phyloP scores from a whole-genome alignment of 2,329 filamentous ascomycete species.

The Alternaria ventricosa region DNA sequence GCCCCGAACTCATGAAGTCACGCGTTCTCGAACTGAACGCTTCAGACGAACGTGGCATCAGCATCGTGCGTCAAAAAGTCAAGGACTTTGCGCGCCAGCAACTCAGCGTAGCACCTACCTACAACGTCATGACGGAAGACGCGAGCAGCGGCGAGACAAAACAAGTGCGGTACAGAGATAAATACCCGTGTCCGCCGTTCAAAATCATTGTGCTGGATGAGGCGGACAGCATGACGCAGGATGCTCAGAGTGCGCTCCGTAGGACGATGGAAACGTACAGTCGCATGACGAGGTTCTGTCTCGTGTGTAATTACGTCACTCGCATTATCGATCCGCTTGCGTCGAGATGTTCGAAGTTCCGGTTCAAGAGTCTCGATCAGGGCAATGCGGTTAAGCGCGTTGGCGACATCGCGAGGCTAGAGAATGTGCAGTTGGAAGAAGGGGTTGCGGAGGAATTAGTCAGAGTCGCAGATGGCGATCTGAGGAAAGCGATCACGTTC shows the following conservation, averaged over 20 bases:
- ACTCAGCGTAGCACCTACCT: constrained; percentile 77
- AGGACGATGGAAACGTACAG: constrained; percentile 98
- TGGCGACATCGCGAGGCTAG: constrained; percentile 79
- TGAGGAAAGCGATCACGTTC: constrained; percentile 95
- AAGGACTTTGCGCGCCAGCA: constrained; percentile 98
- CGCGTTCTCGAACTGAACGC: constrained; percentile 99
- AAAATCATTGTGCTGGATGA: constrained; percentile 99
- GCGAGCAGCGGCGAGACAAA: constrained; percentile 32
- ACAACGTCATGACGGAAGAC: constrained; percentile 64
- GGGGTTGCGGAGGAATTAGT: constrained; percentile 86
- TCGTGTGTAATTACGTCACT: constrained; percentile 99
- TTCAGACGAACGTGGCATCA: constrained; percentile 97
- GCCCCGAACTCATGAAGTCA: constrained; percentile 88
- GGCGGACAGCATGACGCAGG: constrained; percentile 98
- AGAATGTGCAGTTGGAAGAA: constrained; percentile 76
- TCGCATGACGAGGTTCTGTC: constrained; percentile 94
- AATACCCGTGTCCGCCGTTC: constrained; percentile 94
- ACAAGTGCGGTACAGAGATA: constrained; percentile 58
- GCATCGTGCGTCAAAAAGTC: constrained; percentile 95
- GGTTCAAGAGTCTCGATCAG: constrained; percentile 95
- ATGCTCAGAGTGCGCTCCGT: constrained; percentile 89
- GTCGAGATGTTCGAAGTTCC: constrained; percentile 92
- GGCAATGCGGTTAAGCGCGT: constrained; percentile 80
- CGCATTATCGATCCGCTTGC: constrained; percentile 97
- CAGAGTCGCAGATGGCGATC: constrained; percentile 86